Evolutionary conservation across 768 basidiomycete species (phyloP).

Genomic region (Mycena haematopus): DNA sequence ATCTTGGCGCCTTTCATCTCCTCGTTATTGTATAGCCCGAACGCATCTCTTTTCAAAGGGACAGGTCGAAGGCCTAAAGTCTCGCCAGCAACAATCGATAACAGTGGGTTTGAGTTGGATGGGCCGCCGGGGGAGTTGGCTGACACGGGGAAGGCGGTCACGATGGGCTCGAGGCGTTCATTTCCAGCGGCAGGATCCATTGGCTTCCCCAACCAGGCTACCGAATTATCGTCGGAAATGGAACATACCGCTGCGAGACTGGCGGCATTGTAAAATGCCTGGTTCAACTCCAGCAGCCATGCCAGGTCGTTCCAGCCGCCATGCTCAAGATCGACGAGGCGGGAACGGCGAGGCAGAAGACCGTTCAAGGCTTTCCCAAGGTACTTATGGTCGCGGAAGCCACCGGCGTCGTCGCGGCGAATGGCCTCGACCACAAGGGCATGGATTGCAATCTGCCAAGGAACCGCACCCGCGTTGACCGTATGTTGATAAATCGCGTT

Average conservation of each 20-base stretch:
- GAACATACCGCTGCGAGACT: constrained; percentile 33
- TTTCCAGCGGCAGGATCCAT: constrained; percentile 30
- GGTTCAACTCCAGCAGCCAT: constrained; percentile 35
- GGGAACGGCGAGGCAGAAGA: constrained; percentile 32
- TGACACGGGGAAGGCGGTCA: constrained; percentile 31
- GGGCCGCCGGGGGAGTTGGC: neutral
- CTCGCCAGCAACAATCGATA: constrained; percentile 14
- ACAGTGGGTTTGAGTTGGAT: neutral
- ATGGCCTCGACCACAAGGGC: constrained; percentile 33
- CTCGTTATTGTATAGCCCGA: constrained; percentile 6
- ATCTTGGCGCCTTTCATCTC: too few species aligned
- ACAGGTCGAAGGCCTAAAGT: constrained; percentile 1
- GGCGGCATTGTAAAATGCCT: constrained; percentile 36
- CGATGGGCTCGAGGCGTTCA: constrained; percentile 33
- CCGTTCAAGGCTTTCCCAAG: constrained; percentile 34
- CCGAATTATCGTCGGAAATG: constrained; percentile 10
- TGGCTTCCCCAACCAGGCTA: constrained; percentile 32
- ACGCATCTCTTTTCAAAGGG: constrained; percentile 6
- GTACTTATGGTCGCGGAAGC: constrained; percentile 25
- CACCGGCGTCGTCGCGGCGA: constrained; percentile 28
- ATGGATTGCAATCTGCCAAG: constrained; percentile 33
- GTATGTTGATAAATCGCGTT: constrained; percentile 33
- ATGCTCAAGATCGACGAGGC: constrained; percentile 28
- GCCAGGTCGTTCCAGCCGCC: constrained; percentile 34
- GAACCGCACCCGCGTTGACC: constrained; percentile 25